Evolutionary conservation across 176 grass and related monocot genomes (phyloP).

Genomic region (Juncus inflexus): DNA sequence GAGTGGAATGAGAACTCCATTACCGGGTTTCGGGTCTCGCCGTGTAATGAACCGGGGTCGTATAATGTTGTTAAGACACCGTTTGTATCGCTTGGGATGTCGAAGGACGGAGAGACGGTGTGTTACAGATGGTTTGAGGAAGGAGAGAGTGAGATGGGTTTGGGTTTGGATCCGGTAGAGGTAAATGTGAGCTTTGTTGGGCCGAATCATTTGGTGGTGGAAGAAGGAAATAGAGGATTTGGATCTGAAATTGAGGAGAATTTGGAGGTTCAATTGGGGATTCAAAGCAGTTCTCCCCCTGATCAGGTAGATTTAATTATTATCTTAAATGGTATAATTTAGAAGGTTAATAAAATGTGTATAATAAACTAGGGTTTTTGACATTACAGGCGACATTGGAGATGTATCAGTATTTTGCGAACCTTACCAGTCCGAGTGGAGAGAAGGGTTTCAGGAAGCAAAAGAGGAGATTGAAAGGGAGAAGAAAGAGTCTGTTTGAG

Average conservation of each 20-base stretch:
- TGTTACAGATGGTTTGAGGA: conserved; percentile 18
- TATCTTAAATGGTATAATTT: conserved; percentile 4
- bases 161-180: conserved; percentile 8
- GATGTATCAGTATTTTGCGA: conserved; percentile 36
- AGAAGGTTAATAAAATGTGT: no score
- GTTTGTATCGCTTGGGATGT: conserved; percentile 24
- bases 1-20: conserved; percentile 29
- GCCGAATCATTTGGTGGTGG: conserved; percentile 28
- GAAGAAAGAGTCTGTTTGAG: conserved; percentile 20
- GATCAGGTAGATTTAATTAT: conserved; percentile 20
- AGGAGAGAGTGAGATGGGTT: neutral
- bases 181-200: conserved; percentile 28
- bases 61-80: conserved; percentile 26
- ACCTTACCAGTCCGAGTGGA: conserved; percentile 28
- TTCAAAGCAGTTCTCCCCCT: conserved; percentile 22
- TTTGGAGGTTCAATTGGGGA: conserved; percentile 12
- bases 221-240: conserved; percentile 19
- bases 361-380: no score
- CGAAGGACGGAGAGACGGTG: conserved; percentile 21
- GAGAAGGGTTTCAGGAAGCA: conserved; percentile 32
- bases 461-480: conserved; percentile 9
- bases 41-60: conserved; percentile 17
- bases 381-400: conserved; percentile 26
- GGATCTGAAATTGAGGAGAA: conserved; percentile 12
- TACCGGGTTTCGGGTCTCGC: conserved; percentile 27